Evolutionary conservation across 345 rosid genomes (phyloP), one percentile per base, ranked within the genome.

Genomic region (Eucalyptus globulus): DNA sequence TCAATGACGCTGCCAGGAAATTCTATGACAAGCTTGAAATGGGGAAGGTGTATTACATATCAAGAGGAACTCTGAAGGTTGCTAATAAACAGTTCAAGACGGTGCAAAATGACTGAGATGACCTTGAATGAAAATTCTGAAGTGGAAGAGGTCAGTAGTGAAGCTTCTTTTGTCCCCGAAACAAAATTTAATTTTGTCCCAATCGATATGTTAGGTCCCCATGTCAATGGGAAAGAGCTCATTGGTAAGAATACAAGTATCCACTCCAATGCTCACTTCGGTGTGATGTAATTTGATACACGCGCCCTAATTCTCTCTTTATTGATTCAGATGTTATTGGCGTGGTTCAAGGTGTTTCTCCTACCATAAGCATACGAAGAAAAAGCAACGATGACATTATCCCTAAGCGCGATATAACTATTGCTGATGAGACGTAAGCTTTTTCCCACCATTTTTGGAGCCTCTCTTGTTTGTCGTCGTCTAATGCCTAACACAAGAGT

Each of bases 21-120:
- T 97, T 97, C 88, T 95, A 87, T 89, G 98, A 95, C 3, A 95
- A 85, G 92, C 96, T 97, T 88, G 94, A 95, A 47, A 15, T 97
- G 89, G 99, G 99, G 62, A 97, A 96, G 89, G 98, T 97, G 27
- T 97, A 95, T 90, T 97, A 94, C 91, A 95, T 97, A 87, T 97
- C 99, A 3, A 97, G 90, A 87, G 99, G 99, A 80, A 92, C 95
- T 29, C 97, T 97, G 10, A 94, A 86, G 87, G 95, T 97, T 87
- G 99, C 99, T 49, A 97, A 97, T 90, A 97, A 97, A 93, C 97
- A 96, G 93, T 97, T 93, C 80, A 97, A 95, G 93, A 97, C 97
- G 0, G 97, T 97, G 88, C 93, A 95, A 62, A 97, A 97, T 92
- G 99, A 97, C 89, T 97, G 99, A 97, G 92, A 95, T 97, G 99